Base-by-base conservation (phyloP, 371 early-diverging fungal species). In the Mortierella sp. region DNA sequence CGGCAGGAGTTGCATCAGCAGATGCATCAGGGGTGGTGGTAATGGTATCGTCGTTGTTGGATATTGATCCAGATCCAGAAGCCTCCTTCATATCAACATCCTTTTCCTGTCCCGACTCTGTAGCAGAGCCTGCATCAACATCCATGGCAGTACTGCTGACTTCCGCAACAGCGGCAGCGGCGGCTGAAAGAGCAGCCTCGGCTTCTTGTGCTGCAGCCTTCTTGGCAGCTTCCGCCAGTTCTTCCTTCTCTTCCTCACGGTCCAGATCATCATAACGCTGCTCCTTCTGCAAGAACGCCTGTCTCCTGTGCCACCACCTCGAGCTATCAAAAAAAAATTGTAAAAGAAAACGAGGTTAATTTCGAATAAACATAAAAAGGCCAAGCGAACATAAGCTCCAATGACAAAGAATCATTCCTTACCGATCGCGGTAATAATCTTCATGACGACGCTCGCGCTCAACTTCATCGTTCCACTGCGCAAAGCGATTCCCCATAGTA, bases 381-480 rank as follows among this genome's bases (percentile, higher is more conserved):
- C 38, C 26, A 58, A 58, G 10, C 9, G n/a, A 26, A 28, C 26
- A 58, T 0, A n/a, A 21, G 9, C 7, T n/a, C 10, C 55, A 21
- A 52, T 52, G 24, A 54, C 7, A 31, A 31, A 28, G 42, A 31
- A 6, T 72, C 52, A 63, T 10, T n/a, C 44, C 82, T 77, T 90
- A 94, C 94, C 93, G 87, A 83, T 96, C 95, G 70, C 89, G 82
- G 81, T 95, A 97, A 81, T 92, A 97, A 50, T 92, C 90, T 47
- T 94, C 94, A 45, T 91, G 90, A 4, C 94, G 95, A 47, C 88
- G 82, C 52, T 91, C 92, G 42, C 85, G 85, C 80, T 96, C 96
- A 2, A 89, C 84, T 70, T 95, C 95, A 82, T 96, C 97, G 78
- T 96, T 93, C 91, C 92, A 97, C 54, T 94, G 92, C 8, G 92